Base-by-base conservation (phyloP, 2,329 filamentous ascomycete species). In the Aureobasidium sp. region DNA sequence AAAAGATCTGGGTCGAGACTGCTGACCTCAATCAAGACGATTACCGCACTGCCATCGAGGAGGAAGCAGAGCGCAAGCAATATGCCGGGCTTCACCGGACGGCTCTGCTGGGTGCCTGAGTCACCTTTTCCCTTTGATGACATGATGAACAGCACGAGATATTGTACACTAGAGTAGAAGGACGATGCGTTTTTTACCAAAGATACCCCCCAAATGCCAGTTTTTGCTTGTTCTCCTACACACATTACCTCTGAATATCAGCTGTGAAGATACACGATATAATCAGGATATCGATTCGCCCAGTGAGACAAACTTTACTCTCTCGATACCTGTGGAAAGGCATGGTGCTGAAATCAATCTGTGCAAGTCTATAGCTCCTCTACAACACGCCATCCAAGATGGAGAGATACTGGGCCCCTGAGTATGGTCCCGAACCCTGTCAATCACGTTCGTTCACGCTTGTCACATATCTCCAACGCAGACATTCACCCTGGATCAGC, bases 21-120 rank as follows among this genome's bases (percentile, higher is more conserved):
- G 96, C 90, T 69, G 90, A 94, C 66, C 81, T 93, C 64, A 90
- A 88, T 4, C 90, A 94, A 64, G 94, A 99, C 71, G 94, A 99
- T 70, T 88, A 87, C 68, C 78, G 88, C 52, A 80, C 88, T 61
- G 86, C 88, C 29, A 81, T 82, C 47, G 94, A 99, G 74, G 94
- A 97, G 70, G 75, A 77, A 22, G 77, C 79, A 61, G 83, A 86
- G 71, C 76, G 82, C 67, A 73, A 71, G 44, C 75, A 78, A 64
- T 79, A 77, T 53, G 71, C 80, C 68, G 75, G 77, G 55, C 76
- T 75, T 65, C 72, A 75, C 12, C 58, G 48, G n/a, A 51, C 14
- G 3, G 57, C 42, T 25, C 31, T n/a, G 4, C 34, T 60, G 17
- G 31, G 55, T 20, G 17, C 25, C 2, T 57, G n/a, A 45, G n/a